Base-by-base conservation (phyloP, 139 green algal species). In the Chlamydomonas eustigma region DNA sequence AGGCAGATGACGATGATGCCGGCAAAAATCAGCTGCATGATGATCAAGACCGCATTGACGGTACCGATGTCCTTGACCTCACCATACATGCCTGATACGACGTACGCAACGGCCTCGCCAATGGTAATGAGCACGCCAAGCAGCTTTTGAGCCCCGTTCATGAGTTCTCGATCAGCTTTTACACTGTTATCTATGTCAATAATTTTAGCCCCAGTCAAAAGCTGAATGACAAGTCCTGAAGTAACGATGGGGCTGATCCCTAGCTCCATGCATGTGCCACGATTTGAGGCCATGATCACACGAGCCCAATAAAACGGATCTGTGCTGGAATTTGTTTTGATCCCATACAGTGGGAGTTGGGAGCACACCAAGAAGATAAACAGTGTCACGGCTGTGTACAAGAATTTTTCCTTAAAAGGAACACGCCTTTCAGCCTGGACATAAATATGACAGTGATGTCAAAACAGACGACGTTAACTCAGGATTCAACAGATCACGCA, bases 1-100 rank as follows among this genome's bases (percentile, higher is more conserved):
- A 99, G 90, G 84, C 95, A 97, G 80, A 98, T 97, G 68, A 99
- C 94, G 74, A 99, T 96, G 83, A 99, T 95, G 69, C 94, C 95
- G 12, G 96, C 96, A 2, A 97, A 87, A 86, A 97, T 96, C 39
- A 99, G 93, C 93, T 98, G 94, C 31, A 92, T 30, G 74, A 99
- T 95, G 82, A 99, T 98, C 5, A 99, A 87, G 51, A 97, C 89
- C 36, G 95, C 91, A 83, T 97, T 98, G 39, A 88, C 39, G 8
- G 90, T 78, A 39, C 96, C 96, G 25, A 99, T 83, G 67, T 98
- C 96, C 8, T 86, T 80, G 2, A 98, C 93, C 66, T 97, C 92
- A 30, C 96, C 96, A 75, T 99, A 99, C 94, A 99, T 99, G 71
- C 96, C 96, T 0, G 92, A 97, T 18, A 98, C 85, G 1, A 99